Evolutionary conservation across 805 yeast species (phyloP).

Genomic region (Metschnikowia santaceciliae): DNA sequence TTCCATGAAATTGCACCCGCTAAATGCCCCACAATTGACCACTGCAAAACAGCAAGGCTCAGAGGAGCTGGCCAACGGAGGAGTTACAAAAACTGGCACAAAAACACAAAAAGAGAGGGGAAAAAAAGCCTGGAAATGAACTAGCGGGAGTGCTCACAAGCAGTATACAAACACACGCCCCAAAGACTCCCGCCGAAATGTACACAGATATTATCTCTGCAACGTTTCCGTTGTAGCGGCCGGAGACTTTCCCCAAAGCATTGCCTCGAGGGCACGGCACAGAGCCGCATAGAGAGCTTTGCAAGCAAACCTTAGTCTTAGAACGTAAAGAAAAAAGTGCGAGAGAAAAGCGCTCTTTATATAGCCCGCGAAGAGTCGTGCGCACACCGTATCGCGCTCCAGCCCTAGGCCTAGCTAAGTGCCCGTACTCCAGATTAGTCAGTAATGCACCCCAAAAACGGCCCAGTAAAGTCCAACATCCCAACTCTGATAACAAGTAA

Average conservation of each 20-base stretch:
- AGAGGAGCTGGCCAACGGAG: constrained; percentile 12
- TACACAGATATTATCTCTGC: constrained; percentile 19
- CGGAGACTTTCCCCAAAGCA: constrained; percentile 92
- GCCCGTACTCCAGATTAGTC: no score
- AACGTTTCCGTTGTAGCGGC: constrained; percentile 64
- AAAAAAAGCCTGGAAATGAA: neutral
- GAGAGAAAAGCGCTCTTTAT: neutral
- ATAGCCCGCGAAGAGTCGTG: constrained; percentile 8
- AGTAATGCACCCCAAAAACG: no score
- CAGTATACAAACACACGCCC: neutral
- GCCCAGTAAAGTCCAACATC: no score
- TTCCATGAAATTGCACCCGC: neutral
- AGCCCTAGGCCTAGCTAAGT: no score
- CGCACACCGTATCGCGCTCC: neutral
- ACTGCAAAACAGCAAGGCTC: constrained; percentile 12
- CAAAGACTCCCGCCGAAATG: constrained; percentile 2
- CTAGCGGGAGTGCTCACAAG: neutral
- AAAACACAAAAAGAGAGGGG: neutral
- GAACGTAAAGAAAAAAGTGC: constrained; percentile 42
- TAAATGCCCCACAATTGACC: constrained; percentile 6
- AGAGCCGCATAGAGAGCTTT: constrained; percentile 55
- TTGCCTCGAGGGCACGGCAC: constrained; percentile 16
- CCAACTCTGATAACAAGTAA: no score
- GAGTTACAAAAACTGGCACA: constrained; percentile 8
- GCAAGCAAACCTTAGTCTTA: constrained; percentile 75